These are phyloP conservation scores for Sugiyamaella grinbergsii DNA, from an alignment of 1,139 yeast species.

Conservation along the genomic window DNA sequence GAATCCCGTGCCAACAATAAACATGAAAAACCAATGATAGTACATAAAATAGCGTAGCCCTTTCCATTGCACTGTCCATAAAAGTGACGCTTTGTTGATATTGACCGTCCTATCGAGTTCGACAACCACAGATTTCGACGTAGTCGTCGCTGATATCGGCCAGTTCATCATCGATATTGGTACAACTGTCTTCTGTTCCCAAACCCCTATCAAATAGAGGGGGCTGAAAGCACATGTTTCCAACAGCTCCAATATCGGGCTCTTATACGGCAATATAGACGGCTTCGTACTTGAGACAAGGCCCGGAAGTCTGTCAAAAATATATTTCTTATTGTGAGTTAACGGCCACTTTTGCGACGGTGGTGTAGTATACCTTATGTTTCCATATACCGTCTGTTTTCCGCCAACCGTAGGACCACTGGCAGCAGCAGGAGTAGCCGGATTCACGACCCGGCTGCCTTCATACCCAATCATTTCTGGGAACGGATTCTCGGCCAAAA, in stretches of 20 bases:
- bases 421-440: conserved; percentile 12
- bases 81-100: conserved; percentile 38
- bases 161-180: conserved; percentile 22
- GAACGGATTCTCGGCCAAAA: conserved; percentile 20
- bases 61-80: conserved; percentile 48
- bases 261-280: conserved; percentile 39
- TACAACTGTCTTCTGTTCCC: conserved; percentile 22
- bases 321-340: conserved; percentile 18
- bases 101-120: conserved; percentile 37
- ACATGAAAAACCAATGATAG: conserved; percentile 50
- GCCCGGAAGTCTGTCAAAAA: conserved; percentile 21
- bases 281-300: conserved; percentile 29
- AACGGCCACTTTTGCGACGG: conserved; percentile 20
- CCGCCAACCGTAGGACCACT: conserved; percentile 7
- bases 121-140: conserved; percentile 30
- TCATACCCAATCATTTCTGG: conserved; percentile 9
- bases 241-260: conserved; percentile 35
- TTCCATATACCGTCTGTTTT: background rate
- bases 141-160: conserved; percentile 18
- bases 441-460: conserved; percentile 5
- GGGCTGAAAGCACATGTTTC: conserved; percentile 39
- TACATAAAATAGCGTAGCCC: conserved; percentile 63
- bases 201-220: conserved; percentile 36
- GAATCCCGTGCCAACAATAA: conserved; percentile 52
- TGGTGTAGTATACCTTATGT: background rate